Evolutionary conservation across 495 filamentous ascomycete species (phyloP).

Genomic region (Eremomyces bilateralis): DNA sequence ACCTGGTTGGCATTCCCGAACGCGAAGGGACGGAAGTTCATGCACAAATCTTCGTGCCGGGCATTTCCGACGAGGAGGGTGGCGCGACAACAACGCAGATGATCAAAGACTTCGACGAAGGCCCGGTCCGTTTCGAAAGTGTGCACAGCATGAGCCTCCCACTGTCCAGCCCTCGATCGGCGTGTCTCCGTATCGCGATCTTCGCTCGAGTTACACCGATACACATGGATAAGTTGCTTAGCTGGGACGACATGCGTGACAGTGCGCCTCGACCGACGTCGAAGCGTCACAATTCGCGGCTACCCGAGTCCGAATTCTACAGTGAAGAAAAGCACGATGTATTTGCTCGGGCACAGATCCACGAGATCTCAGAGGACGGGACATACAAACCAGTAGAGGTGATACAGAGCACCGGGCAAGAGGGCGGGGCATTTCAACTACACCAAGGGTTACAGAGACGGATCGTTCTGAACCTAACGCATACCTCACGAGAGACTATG

Average conservation of each 20-base stretch:
- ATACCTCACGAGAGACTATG: constrained; percentile 70
- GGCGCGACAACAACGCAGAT: constrained; percentile 87
- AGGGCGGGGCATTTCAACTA: constrained; percentile 75
- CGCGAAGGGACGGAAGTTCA: constrained; percentile 91
- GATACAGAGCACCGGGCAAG: constrained; percentile 57
- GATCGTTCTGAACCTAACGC: constrained; percentile 63
- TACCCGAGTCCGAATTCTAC: constrained; percentile 81
- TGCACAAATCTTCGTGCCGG: constrained; percentile 85
- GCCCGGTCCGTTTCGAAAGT: constrained; percentile 86
- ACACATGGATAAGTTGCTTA: constrained; percentile 92
- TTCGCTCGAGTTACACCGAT: constrained; percentile 80
- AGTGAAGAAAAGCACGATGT: constrained; percentile 87
- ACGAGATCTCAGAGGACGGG: constrained; percentile 77
- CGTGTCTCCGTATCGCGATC: constrained; percentile 69
- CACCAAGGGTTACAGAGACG: constrained; percentile 89
- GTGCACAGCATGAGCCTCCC: constrained; percentile 97
- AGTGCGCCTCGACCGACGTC: constrained; percentile 34
- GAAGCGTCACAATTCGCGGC: constrained; percentile 36
- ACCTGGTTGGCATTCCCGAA: constrained; percentile 89
- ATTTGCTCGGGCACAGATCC: constrained; percentile 64
- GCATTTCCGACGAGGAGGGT: constrained; percentile 76
- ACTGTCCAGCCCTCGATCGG: constrained; percentile 52
- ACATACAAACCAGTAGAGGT: constrained; percentile 88
- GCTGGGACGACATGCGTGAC: constrained; percentile 97
- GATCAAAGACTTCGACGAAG: constrained; percentile 86